These are phyloP conservation scores for Rhodotorula sp. DNA, from an alignment of 1,284 basidiomycete genomes.

Conservation along the genomic window DNA sequence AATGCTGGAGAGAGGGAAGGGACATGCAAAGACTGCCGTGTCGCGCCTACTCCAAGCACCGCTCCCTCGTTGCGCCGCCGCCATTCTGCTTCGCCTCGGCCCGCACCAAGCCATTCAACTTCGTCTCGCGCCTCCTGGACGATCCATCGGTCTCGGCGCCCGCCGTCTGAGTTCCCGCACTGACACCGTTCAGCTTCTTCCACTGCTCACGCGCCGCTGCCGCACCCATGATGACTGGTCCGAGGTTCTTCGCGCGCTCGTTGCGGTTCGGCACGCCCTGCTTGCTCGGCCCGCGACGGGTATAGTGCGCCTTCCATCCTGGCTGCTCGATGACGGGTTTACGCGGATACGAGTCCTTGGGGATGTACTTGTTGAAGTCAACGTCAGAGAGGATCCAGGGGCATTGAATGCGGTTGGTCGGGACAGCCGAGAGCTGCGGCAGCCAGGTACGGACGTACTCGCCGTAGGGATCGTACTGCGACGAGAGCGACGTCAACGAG, in stretches of 20 bases:
- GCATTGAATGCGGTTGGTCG: slow-evolving; percentile 46
- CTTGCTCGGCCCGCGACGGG: slow-evolving; percentile 31
- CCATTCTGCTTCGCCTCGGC: too few relatives aligned
- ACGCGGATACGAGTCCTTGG: slow-evolving; percentile 30
- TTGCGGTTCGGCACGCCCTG: slow-evolving; percentile 30
- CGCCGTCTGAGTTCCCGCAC: too few relatives aligned
- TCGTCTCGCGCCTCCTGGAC: too few relatives aligned
- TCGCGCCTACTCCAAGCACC: too few relatives aligned
- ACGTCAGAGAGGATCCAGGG: slow-evolving; percentile 41
- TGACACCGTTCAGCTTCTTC: neutral
- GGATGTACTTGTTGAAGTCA: slow-evolving; percentile 32
- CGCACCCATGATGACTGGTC: slow-evolving; percentile 2
- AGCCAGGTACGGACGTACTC: slow-evolving; percentile 57
- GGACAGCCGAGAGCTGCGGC: slow-evolving; percentile 52
- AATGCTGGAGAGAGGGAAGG: too few relatives aligned
- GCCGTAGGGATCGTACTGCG: slow-evolving; percentile 54
- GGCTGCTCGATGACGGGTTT: slow-evolving; percentile 41
- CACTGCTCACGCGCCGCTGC: neutral
- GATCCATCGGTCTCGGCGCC: too few relatives aligned
- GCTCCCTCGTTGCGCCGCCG: too few relatives aligned
- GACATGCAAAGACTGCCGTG: too few relatives aligned
- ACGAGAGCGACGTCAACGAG: neutral
- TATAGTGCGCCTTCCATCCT: slow-evolving; percentile 42
- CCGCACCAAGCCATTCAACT: too few relatives aligned
- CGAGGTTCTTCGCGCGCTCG: slow-evolving; percentile 30